Base-by-base conservation (phyloP, 768 basidiomycete genomes). In the Scleroderma citrinum region DNA sequence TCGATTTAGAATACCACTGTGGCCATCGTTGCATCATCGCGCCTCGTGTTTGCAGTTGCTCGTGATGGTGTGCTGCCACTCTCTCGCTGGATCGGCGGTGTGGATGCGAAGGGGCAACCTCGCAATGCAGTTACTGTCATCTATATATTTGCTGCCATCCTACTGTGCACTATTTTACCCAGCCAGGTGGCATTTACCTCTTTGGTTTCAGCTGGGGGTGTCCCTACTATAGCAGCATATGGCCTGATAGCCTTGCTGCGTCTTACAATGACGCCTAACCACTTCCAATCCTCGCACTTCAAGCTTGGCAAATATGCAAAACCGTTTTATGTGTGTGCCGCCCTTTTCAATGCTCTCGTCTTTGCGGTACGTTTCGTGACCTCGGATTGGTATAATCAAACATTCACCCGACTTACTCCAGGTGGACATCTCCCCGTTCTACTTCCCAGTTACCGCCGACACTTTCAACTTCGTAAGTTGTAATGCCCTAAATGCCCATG, bases 181-280 rank as follows among this genome's bases (percentile, higher is more conserved):
- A 90, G 87, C 59, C 82, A 87, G 58, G 93, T 94, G 32, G 92
- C 93, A 3, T 96, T 95, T 72, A 92, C 85, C 3, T 93, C 91
- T 13, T 74, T 95, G 51, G 78, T 93, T 36, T 92, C 89, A 11
- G 93, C 91, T 7, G 87, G 88, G 20, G 89, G 75, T 5, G 76
- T 91, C 3, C 92, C 92, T 1, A 92, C 87, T 2, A 91, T 92
- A 50, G 89, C 91, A 0, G 87, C 90, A 2, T 94, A 94, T 60
- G 88, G 82, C 0, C 72, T 94, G 38, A 92, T 94, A 51, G 80
- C 86, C 8, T 60, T 87, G 2, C 73, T 93, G 29, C 79, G 88
- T 26, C 67, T 93, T 17, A 79, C 79, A n/a, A 74, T 83, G 74
- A 94, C 92, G 1, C 89, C 84, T 11, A 65, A 84, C 55, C 70